Evolutionary conservation across 2,329 filamentous ascomycete genomes (phyloP).

Genomic region (Fusarium piperis): DNA sequence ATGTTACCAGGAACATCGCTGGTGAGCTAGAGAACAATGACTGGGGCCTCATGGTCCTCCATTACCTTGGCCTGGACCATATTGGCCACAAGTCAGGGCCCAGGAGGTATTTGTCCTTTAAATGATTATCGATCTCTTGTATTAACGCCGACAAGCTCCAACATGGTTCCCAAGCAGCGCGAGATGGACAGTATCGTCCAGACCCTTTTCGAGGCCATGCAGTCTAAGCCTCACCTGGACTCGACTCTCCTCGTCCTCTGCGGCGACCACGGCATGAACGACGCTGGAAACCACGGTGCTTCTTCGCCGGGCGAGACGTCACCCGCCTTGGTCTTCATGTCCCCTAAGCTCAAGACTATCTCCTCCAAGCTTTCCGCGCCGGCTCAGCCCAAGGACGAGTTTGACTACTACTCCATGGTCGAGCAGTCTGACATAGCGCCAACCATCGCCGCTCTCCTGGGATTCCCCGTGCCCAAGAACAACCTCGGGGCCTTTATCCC

Average conservation of each 20-base stretch:
- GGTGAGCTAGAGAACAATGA: slow-evolving; percentile 79
- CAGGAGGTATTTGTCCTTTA: slow-evolving; percentile 64
- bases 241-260: slow-evolving; percentile 86
- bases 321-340: slow-evolving; percentile 89
- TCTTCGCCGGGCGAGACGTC: slow-evolving; percentile 95
- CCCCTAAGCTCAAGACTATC: slow-evolving; percentile 77
- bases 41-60: slow-evolving; percentile 93
- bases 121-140: background rate
- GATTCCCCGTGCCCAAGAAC: slow-evolving; percentile 88
- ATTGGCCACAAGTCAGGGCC: slow-evolving; percentile 98
- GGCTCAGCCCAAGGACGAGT: slow-evolving; percentile 70
- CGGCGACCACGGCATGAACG: slow-evolving; percentile 99
- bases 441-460: slow-evolving; percentile 85
- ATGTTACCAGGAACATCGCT: slow-evolving; percentile 91
- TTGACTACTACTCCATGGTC: slow-evolving; percentile 84
- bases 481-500: slow-evolving; percentile 88
- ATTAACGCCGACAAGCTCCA: slow-evolving; percentile 63
- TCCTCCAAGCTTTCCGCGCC: slow-evolving; percentile 60
- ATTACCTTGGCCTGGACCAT: slow-evolving; percentile 95
- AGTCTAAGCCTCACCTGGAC: slow-evolving; percentile 73
- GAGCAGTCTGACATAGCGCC: slow-evolving; percentile 95
- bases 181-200: slow-evolving; percentile 92
- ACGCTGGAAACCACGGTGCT: slow-evolving; percentile 95
- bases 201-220: slow-evolving; percentile 80
- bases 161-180: slow-evolving; percentile 91